Base-by-base conservation (phyloP, 768 basidiomycete species). In the Russula compacta region DNA sequence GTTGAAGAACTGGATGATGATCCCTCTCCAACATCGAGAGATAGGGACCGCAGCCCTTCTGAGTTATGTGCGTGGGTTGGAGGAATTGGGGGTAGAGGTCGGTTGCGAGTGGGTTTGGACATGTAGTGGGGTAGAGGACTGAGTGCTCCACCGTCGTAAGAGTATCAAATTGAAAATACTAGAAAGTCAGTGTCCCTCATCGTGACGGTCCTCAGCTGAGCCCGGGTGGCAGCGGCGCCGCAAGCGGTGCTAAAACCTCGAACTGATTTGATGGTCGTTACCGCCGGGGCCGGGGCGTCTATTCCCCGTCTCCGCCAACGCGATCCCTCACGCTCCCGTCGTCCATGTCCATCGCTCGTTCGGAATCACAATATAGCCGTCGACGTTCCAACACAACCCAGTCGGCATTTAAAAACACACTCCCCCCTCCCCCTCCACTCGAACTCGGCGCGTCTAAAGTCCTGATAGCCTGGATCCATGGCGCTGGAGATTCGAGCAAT, bases 341-440 rank as follows among this genome's bases (percentile, higher is more conserved):
- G 24, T 35, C 48, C 17, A 87, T 88, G 87, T 75, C 78, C 42
- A 76, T 75, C 9, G 82, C 82, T 38, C 80, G 86, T 68, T 79
- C 83, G 55, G 84, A 85, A 70, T 81, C 86, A n/a, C 84, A 83
- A 66, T 76, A 79, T 12, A 76, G 79, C 59, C 80, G 86, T 44
- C 81, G 84, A 64, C 80, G 88, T 50, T 89, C 89, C 39, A 89
- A 88, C 69, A 90, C 89, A 1, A 79, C 81, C 0, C 86, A 87
- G 57, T 90, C 88, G 4, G 74, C 81, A 60, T 77, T 82, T 61
- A 78, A 82, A 61, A 73, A 78, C 44, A 33, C 32, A 6, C 53
- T 19, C 38, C 71, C 76, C 6, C 76, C 77, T 2, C 36, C 51
- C 19, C 64, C 71, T 17, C 81, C 83, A 0, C 74, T 90, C 15